Conservation (phyloP, 2,329 filamentous ascomycete species). For the Bipolaris gigantea region DNA sequence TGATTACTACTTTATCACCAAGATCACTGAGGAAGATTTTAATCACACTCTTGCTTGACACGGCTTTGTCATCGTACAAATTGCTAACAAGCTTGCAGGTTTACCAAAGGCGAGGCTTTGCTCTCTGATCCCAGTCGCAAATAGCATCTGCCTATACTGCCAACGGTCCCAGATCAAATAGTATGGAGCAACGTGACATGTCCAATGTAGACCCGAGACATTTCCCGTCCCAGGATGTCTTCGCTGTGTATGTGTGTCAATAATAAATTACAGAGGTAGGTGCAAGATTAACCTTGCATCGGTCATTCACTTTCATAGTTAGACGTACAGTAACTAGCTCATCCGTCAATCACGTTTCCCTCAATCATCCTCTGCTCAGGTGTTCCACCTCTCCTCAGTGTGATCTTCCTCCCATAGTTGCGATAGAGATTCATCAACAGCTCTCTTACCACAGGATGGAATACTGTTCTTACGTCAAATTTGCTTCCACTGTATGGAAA, state of each 20-base stretch:
- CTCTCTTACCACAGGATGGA: constrained; percentile 31
- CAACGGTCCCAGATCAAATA: background rate
- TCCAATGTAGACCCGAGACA: background rate
- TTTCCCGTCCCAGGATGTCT: no score
- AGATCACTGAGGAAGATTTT: constrained; percentile 64
- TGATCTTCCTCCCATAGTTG: constrained; percentile 41
- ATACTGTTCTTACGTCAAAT: constrained; percentile 34
- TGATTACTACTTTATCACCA: constrained; percentile 65
- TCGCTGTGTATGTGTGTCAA: background rate
- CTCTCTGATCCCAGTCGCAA: background rate
- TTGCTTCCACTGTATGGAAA: constrained; percentile 41
- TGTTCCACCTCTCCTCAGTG: constrained; percentile 14
- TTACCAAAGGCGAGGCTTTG: background rate
- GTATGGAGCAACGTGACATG: background rate
- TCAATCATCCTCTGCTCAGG: constrained; percentile 2
- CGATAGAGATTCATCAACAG: constrained; percentile 36
- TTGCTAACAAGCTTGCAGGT: constrained; percentile 32
- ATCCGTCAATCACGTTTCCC: background rate
- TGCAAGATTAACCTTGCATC: background rate
- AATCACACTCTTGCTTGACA: constrained; percentile 16
- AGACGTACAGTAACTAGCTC: background rate
- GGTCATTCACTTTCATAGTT: background rate
- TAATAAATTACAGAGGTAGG: background rate
- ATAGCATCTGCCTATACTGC: background rate
- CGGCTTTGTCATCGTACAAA: constrained; percentile 1